A percentile compares a stretch with the other conserved stretches of the same genome.
phyloP scores from a whole-genome alignment of 2,329 filamentous ascomycete species.

The Trichoderma cornu-damae region DNA sequence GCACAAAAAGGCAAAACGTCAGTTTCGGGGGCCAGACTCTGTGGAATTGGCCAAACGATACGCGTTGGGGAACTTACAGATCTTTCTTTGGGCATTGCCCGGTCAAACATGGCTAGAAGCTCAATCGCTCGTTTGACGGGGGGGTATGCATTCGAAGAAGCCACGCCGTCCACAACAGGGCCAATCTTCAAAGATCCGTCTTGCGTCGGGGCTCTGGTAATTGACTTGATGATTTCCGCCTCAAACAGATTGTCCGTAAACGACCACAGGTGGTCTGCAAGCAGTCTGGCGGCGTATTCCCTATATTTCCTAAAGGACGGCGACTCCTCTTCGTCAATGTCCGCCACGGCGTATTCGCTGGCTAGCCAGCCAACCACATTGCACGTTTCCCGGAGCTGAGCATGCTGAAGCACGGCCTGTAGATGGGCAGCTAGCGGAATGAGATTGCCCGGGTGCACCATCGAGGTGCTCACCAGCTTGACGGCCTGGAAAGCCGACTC shows the following conservation, averaged over 20 bases:
- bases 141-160: conserved; percentile 54
- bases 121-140: conserved; percentile 55
- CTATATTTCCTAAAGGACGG: conserved; percentile 50
- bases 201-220: conserved; percentile 45
- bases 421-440: conserved; percentile 46
- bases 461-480: conserved; percentile 45
- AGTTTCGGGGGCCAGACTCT: conserved; percentile 16
- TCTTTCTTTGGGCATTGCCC: conserved; percentile 59
- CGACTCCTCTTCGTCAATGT: conserved; percentile 55
- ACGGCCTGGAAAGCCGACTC: conserved; percentile 49
- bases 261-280: conserved; percentile 54
- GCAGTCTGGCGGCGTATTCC: conserved; percentile 51
- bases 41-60: too few species aligned
- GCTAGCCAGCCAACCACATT: conserved; percentile 54
- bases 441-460: conserved; percentile 52
- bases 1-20: conserved; percentile 10
- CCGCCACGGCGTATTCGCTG: conserved; percentile 50
- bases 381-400: conserved; percentile 48
- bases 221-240: conserved; percentile 50
- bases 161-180: conserved; percentile 43
- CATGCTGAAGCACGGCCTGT: conserved; percentile 44
- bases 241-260: conserved; percentile 53
- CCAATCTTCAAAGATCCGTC: conserved; percentile 48
- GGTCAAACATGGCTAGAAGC: conserved; percentile 57
- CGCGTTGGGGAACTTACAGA: conserved; percentile 42